phyloP scores from a whole-genome alignment of 2,329 filamentous ascomycete genomes.

The Apiospora kogelbergensis region DNA sequence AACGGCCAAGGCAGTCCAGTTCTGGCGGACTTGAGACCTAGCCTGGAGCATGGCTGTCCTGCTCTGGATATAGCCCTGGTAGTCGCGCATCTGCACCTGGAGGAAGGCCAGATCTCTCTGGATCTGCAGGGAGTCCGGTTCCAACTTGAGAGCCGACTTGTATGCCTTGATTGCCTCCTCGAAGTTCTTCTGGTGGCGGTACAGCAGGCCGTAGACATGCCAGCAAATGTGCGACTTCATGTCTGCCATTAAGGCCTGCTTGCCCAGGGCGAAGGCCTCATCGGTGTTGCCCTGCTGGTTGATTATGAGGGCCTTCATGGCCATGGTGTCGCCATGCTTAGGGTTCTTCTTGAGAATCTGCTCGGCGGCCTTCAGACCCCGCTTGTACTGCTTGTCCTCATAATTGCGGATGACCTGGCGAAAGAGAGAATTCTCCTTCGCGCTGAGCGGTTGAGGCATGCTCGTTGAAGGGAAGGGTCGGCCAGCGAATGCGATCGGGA shows the following conservation, averaged over 20 bases:
- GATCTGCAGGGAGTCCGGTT: conserved; percentile 93
- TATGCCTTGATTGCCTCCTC: conserved; percentile 99
- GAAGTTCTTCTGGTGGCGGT: conserved; percentile 93
- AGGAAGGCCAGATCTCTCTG: conserved; percentile 90
- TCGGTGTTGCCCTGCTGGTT: conserved; percentile 90
- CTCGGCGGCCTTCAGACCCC: conserved; percentile 89
- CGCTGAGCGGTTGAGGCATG: conserved; percentile 73
- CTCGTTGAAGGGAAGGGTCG: conserved; percentile 25
- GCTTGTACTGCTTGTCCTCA: conserved; percentile 97
- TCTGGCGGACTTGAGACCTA: conserved; percentile 78
- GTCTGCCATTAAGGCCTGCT: conserved; percentile 87
- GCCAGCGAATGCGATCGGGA: conserved; percentile 13
- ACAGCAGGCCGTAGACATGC: conserved; percentile 97
- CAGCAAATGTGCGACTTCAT: conserved; percentile 99
- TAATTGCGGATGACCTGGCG: conserved; percentile 93
- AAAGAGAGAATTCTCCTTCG: conserved; percentile 94
- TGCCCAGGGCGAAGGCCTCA: conserved; percentile 91
- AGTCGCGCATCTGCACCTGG: conserved; percentile 96
- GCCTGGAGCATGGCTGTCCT: conserved; percentile 84
- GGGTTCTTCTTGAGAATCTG: conserved; percentile 94
- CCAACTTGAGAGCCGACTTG: conserved; percentile 88
- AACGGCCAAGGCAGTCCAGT: conserved; percentile 96
- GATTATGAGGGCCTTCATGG: conserved; percentile 97
- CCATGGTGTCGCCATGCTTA: conserved; percentile 96
- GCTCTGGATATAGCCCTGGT: conserved; percentile 88